A percentile compares a stretch with the other conserved stretches of the same genome.
phyloP scores from a whole-genome alignment of 345 rosid species.

The Sapria himalayana region DNA sequence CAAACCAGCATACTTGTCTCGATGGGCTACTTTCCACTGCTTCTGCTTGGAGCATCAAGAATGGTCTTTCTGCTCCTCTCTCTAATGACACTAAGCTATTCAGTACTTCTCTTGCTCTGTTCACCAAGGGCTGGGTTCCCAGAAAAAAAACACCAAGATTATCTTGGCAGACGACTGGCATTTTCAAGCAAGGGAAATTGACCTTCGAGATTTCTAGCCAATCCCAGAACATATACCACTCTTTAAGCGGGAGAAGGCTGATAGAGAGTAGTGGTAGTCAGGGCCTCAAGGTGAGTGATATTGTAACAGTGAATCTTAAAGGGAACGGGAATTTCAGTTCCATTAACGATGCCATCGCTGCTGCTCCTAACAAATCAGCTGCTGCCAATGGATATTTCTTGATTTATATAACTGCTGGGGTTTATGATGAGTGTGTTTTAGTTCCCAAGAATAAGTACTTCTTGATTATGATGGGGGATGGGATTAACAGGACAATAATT shows the following conservation, averaged over 20 bases:
- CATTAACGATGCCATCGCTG: constrained; percentile 44
- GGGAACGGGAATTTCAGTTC: constrained; percentile 61
- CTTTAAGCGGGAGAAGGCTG: constrained; percentile 35
- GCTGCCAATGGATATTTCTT: constrained; percentile 45
- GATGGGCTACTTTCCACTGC: constrained; percentile 37
- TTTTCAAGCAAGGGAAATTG: constrained; percentile 26
- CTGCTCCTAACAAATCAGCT: constrained; percentile 51
- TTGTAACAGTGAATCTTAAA: constrained; percentile 45
- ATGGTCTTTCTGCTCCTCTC: constrained; percentile 30
- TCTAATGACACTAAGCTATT: constrained; percentile 53
- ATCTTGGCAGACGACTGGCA: constrained; percentile 14
- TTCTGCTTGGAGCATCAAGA: constrained; percentile 28
- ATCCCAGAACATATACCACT: constrained; percentile 31
- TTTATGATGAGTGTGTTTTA: constrained; percentile 55
- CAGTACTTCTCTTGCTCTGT: constrained; percentile 53
- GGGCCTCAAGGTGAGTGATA: constrained; percentile 24
- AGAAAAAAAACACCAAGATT: constrained; percentile 14
- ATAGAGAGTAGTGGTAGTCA: constrained; percentile 11
- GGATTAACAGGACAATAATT: constrained; percentile 58
- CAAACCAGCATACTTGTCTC: constrained; percentile 57
- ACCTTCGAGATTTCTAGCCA: constrained; percentile 33
- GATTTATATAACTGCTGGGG: constrained; percentile 47
- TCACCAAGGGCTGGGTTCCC: constrained; percentile 63
- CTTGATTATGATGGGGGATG: constrained; percentile 80
- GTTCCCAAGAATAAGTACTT: constrained; percentile 48